Evolutionary conservation across 331 rosid species (phyloP).

Genomic region (Phaseolus coccineus): DNA sequence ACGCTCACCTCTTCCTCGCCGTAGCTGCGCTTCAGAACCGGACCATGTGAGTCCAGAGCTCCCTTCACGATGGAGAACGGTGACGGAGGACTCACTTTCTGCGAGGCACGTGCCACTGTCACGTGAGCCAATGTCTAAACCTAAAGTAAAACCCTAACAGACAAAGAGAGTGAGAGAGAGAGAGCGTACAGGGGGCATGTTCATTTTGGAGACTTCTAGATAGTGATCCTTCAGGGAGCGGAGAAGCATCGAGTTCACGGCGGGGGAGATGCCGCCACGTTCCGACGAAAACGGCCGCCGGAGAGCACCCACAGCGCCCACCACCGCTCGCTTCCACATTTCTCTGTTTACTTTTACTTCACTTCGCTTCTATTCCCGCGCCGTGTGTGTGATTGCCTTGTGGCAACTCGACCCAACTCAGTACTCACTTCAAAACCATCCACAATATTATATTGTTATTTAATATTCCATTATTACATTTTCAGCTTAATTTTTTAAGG

Average conservation of each 20-base stretch:
- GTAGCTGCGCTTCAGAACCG: conserved; percentile 69
- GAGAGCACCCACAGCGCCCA: conserved; percentile 45
- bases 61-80: conserved; percentile 77
- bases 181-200: conserved; percentile 75
- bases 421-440: background rate
- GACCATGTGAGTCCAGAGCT: conserved; percentile 72
- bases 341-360: background rate
- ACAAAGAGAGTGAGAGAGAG: conserved; percentile 12
- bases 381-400: background rate
- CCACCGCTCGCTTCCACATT: conserved; percentile 68
- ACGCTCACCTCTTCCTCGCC: conserved; percentile 74
- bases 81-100: conserved; percentile 84
- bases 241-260: conserved; percentile 74
- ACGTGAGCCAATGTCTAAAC: background rate
- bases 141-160: conserved; percentile 40
- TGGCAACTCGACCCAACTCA: background rate
- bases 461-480: too few relatives aligned
- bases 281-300: conserved; percentile 41
- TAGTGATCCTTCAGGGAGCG: conserved; percentile 95
- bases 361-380: background rate
- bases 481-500: too few relatives aligned
- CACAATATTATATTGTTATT: too few relatives aligned
- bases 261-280: conserved; percentile 57
- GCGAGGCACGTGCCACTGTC: background rate
- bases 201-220: conserved; percentile 78